Conservation (phyloP, 805 yeast genomes). For the Lipomyces sp. region DNA sequence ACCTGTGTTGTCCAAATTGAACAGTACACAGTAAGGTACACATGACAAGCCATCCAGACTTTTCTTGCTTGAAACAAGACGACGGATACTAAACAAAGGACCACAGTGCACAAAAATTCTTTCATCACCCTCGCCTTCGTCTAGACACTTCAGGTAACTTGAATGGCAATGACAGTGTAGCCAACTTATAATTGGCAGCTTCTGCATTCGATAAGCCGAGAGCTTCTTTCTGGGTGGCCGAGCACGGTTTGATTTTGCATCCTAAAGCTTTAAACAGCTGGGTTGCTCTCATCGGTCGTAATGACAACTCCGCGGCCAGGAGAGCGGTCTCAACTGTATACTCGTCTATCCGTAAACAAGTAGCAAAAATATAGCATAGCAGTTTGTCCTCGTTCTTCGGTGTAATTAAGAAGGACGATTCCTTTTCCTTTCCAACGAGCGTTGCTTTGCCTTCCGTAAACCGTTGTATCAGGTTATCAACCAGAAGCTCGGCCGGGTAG, state of each 20-base stretch:
- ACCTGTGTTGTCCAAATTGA: no score
- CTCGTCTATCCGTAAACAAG: conserved; percentile 70
- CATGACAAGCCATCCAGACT: no score
- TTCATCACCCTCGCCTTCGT: no score
- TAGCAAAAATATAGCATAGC: conserved; percentile 70
- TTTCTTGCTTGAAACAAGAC: no score
- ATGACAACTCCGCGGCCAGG: conserved; percentile 75
- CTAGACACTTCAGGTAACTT: conserved; percentile 54
- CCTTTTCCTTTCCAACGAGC: conserved; percentile 26
- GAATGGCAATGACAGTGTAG: conserved; percentile 82
- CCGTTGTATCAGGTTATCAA: conserved; percentile 67
- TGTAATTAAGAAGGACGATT: conserved; percentile 61
- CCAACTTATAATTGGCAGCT: conserved; percentile 65
- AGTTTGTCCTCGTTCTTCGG: conserved; percentile 86
- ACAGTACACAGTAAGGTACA: no score
- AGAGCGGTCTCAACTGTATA: conserved; percentile 75
- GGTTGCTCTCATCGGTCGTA: conserved; percentile 49
- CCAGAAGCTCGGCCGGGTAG: conserved; percentile 66
- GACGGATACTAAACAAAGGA: no score
- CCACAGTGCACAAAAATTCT: no score
- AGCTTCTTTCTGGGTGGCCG: conserved; percentile 41
- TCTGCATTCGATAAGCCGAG: conserved; percentile 37
- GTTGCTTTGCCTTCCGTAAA: conserved; percentile 68
- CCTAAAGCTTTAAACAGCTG: conserved; percentile 78
- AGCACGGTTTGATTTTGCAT: conserved; percentile 67